phyloP scores from a whole-genome alignment of 257 asterid species.

The Jacaranda copaia region DNA sequence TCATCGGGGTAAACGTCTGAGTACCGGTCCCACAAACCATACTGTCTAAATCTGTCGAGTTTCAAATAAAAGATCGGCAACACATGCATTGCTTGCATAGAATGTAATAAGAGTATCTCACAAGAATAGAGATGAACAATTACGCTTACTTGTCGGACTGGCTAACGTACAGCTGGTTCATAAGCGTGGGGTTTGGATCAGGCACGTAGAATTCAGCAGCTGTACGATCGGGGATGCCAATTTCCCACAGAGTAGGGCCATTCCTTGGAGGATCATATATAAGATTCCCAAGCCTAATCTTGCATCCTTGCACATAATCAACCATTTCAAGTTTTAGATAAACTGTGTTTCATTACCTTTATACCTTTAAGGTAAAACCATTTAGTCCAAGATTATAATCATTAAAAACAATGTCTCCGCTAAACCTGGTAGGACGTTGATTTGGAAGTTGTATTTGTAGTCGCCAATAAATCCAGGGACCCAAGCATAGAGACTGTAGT shows the following conservation, averaged over 20 bases:
- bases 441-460: conserved; percentile 47
- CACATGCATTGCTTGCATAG: background rate
- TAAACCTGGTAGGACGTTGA: conserved; percentile 62
- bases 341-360: too few species aligned
- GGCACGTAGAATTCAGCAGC: conserved; percentile 86
- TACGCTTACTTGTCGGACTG: conserved; percentile 57
- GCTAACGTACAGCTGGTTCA: conserved; percentile 60
- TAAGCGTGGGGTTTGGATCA: conserved; percentile 67
- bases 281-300: conserved; percentile 50
- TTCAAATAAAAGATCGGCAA: background rate
- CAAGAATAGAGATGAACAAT: background rate
- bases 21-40: conserved; percentile 94
- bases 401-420: background rate
- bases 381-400: background rate
- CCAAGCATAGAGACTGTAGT: conserved; percentile 79
- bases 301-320: conserved; percentile 50
- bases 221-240: conserved; percentile 84
- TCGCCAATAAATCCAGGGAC: conserved; percentile 87
- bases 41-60: conserved; percentile 69
- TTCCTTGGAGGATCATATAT: conserved; percentile 67
- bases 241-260: conserved; percentile 93
- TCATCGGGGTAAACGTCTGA: conserved; percentile 71
- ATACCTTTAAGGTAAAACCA: background rate
- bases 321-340: background rate
- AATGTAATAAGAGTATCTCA: background rate